Evolutionary conservation across 2,329 filamentous ascomycete genomes (phyloP), one percentile per base, ranked within the genome.

Genomic region (Alternaria consortialis): DNA sequence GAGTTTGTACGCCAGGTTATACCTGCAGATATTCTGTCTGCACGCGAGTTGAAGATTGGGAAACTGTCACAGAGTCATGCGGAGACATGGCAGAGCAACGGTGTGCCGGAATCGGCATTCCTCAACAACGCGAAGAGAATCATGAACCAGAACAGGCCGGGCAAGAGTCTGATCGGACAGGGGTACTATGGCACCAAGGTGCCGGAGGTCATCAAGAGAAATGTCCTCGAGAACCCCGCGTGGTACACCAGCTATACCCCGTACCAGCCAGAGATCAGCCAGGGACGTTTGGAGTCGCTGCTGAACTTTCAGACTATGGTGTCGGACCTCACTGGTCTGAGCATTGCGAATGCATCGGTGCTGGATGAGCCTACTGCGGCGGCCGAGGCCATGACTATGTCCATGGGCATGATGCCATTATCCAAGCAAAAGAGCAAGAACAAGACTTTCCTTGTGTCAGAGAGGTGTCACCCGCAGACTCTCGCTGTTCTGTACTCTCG

Each of bases 211-310:
- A 97, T 98, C 78, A 92, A 95, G 84, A 87, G 94, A 69, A 97
- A 97, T 77, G 86, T 98, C 5, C 83, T 98, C 60, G 93, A 98
- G 84, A 94, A 91, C 77, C 94, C 94, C 5, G 93, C 90, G 9
- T 98, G 94, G 94, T 98, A 98, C 79, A 98, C 94, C 40, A 97
- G 93, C 81, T 97, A 98, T 80, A 97, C 94, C 0, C 94, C 94
- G 15, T 98, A 97, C 80, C 94, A 98, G 82, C 91, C 94, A 2
- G 94, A 98, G 82, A 97, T 98, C 83, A 97, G 93, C 78, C 94
- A 98, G 81, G 94, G 94, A 36, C 89, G 94, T 56, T 81, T 98
- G 64, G 93, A 97, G 84, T 97, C 93, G 6, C 83, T 98, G 55
- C 84, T 98, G 65, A 98, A 98, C 84, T 98, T 93, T 83, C 94